Conservation (phyloP, 2,329 filamentous ascomycete genomes). For the Elsinoe ampelina region DNA sequence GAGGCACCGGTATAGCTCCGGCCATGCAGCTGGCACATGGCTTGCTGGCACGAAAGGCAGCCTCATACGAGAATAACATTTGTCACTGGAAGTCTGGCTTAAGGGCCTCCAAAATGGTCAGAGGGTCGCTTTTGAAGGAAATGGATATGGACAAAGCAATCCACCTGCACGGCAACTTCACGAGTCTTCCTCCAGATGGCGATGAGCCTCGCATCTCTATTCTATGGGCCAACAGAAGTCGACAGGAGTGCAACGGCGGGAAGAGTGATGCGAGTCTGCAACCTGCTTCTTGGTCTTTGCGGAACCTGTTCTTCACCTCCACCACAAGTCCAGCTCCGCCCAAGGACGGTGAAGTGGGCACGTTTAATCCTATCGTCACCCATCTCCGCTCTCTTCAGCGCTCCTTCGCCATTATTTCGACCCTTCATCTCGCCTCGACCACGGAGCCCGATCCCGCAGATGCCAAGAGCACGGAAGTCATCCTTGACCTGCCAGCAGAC, state of each 20-base stretch:
- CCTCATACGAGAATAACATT: neutral
- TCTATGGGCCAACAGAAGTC: conserved; percentile 68
- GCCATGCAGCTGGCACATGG: conserved; percentile 70
- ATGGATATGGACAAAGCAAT: neutral
- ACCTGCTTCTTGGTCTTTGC: neutral
- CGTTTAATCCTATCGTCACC: conserved; percentile 46
- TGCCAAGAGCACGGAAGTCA: neutral
- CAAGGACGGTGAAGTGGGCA: neutral
- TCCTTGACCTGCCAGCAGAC: neutral
- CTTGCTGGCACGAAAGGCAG: conserved; percentile 9
- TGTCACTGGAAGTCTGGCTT: too few species aligned
- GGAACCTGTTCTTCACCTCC: neutral
- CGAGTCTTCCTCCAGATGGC: conserved; percentile 31
- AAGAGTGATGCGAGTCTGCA: conserved; percentile 38
- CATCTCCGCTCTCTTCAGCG: conserved; percentile 54
- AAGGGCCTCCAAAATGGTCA: too few species aligned
- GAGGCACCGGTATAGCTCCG: conserved; percentile 85
- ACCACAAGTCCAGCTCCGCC: neutral
- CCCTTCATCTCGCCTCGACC: neutral
- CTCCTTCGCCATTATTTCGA: neutral
- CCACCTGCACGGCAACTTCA: neutral
- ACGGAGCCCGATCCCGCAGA: conserved; percentile 50
- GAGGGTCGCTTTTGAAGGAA: neutral
- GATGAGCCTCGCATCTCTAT: conserved; percentile 50
- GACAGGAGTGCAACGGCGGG: conserved; percentile 57